Evolutionary conservation across 371 early-diverging fungal species (phyloP), one percentile per base, ranked within the genome.

Genomic region (Apophysomyces ossiformis): DNA sequence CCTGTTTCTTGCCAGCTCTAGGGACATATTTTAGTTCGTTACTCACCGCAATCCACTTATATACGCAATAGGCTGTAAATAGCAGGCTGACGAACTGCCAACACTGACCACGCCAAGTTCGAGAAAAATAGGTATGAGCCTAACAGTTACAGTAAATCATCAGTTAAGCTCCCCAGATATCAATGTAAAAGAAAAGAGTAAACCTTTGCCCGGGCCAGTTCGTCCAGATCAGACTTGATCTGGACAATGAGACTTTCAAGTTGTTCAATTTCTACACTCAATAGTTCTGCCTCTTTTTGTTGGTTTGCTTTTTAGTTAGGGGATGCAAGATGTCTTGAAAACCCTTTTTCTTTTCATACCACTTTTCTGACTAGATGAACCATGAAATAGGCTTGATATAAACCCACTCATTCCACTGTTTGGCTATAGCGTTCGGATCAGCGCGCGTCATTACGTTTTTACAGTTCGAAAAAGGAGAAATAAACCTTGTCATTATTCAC

Each of bases 1-100:
- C 32, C 32, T 3, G 0, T 26, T 26, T 26, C 2, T 26, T 26
- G 32, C 32, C 1, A 1, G 2, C 32, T 26, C 32, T 26, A 26
- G 32, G 32, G 0, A 26, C 32, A 26, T 41, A 13, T 13, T 1
- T 5, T 5, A 41, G 5, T 1, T 12, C 11, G 35, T 43, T 36
- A 58, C 77, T 61, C 85, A 92, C 93, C 85, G 90, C 85, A 39
- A 89, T 68, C 32, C 95, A 80, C 65, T 92, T 95, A 82, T 93
- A 96, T 12, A 95, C 65, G 78, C 98, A 98, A 68, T 96, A 97
- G 1, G 89, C 70, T 7, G 94, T 89, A 68, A 98, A 95, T 35
- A 93, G 69, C 62, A 89, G 89, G 18, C 93, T 94, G 62, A 96
- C 64, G 6, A 89, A 45, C 65, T 92, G 93, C 76, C 89, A 86